These are phyloP conservation scores for Fusarium globosum DNA, from an alignment of 2,329 filamentous ascomycete species.

Conservation along the genomic window DNA sequence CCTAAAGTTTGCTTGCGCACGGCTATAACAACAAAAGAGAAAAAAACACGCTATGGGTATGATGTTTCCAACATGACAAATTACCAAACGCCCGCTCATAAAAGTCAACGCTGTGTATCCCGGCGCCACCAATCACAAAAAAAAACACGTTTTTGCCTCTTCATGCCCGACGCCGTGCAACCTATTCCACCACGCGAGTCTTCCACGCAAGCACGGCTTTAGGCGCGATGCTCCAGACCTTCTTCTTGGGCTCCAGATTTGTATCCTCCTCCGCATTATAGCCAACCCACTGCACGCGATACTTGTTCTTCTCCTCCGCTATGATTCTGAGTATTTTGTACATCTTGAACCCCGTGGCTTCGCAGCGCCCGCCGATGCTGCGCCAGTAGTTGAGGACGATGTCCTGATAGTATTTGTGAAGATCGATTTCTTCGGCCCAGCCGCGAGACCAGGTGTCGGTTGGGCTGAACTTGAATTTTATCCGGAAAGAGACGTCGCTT, in stretches of 20 bases:
- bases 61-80: neutral
- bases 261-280: conserved; percentile 5
- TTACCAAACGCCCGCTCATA: neutral
- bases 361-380: conserved; percentile 6
- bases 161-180: conserved; percentile 54
- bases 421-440: conserved; percentile 5
- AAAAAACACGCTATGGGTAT: neutral
- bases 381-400: conserved; percentile 11
- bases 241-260: conserved; percentile 14
- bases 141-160: conserved; percentile 48
- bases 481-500: conserved; percentile 1
- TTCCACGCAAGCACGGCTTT: conserved; percentile 14
- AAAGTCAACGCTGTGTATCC: neutral
- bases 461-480: neutral
- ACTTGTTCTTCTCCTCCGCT: neutral
- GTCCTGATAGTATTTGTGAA: neutral
- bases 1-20: neutral
- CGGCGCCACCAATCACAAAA: neutral
- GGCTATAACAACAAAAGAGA: neutral
- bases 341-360: neutral
- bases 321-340: conserved; percentile 13
- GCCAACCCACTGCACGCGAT: conserved; percentile 16
- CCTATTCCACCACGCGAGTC: neutral
- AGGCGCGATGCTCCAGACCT: conserved; percentile 2
- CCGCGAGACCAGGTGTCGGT: neutral